Percentiles rank a stretch among this genome's conserved stretches.
These are phyloP conservation scores for Haplographium delicatum DNA, from an alignment of 495 filamentous ascomycete species.

Conservation along the genomic window DNA sequence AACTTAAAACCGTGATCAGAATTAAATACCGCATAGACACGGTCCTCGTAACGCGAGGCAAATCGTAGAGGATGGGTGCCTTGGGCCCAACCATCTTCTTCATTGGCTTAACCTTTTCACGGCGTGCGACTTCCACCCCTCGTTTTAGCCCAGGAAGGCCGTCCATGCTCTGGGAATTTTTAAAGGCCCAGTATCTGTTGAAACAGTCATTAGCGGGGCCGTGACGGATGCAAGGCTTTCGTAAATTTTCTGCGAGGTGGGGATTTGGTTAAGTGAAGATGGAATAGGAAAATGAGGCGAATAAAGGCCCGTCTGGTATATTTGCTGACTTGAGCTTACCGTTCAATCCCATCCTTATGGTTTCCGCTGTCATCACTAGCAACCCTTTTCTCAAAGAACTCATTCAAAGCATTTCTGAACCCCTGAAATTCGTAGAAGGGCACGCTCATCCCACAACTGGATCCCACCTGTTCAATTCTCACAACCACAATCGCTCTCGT, in stretches of 20 bases:
- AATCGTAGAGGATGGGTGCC: neutral
- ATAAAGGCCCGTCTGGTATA: too few relatives aligned
- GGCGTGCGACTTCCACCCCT: slow-evolving; percentile 34
- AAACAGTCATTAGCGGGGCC: too few relatives aligned
- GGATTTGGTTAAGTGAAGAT: too few relatives aligned
- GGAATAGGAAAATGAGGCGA: too few relatives aligned
- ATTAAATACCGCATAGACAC: neutral
- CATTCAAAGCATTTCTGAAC: slow-evolving; percentile 40
- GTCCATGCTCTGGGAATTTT: slow-evolving; percentile 50
- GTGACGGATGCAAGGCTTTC: too few relatives aligned
- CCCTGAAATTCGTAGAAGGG: slow-evolving; percentile 47
- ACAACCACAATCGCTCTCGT: slow-evolving; percentile 59
- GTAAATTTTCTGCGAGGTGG: too few relatives aligned
- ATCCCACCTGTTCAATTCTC: slow-evolving; percentile 59
- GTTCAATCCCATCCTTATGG: slow-evolving; percentile 44
- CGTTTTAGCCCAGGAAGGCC: slow-evolving; percentile 46
- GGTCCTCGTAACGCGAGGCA: neutral
- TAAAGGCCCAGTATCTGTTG: slow-evolving; percentile 50
- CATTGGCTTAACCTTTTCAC: slow-evolving; percentile 40
- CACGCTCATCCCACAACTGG: slow-evolving; percentile 48
- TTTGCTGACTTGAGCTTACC: too few relatives aligned
- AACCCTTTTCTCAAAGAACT: slow-evolving; percentile 41
- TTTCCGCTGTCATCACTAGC: slow-evolving; percentile 36
- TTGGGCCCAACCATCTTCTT: slow-evolving; percentile 44
- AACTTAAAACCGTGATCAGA: slow-evolving; percentile 3